Conservation (phyloP, 2,329 filamentous ascomycete species). For the Taxawa tesnikishii region DNA sequence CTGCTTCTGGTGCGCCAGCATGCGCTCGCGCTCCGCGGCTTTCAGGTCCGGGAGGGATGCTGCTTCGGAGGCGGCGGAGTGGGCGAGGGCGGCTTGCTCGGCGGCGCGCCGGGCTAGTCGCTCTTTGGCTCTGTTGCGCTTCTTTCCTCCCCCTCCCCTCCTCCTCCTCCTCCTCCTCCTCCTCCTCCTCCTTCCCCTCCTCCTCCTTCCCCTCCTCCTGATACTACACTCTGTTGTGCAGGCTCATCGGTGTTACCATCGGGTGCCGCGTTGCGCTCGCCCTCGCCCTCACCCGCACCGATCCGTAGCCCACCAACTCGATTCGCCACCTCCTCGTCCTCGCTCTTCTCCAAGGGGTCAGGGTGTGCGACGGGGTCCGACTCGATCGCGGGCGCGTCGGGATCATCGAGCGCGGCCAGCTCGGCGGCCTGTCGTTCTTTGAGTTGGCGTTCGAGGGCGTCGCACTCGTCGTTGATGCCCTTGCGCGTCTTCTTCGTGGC, state of each 20-base stretch:
- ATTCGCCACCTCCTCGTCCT: neutral
- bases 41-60: slow-evolving; percentile 61
- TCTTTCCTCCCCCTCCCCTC: slow-evolving; percentile 36
- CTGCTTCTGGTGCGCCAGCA: slow-evolving; percentile 54
- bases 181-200: neutral
- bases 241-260: no score
- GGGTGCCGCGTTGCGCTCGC: no score
- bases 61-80: slow-evolving; percentile 63
- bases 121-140: slow-evolving; percentile 84
- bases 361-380: neutral
- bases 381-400: neutral
- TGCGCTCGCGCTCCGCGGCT: slow-evolving; percentile 54
- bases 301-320: slow-evolving; percentile 1
- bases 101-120: slow-evolving; percentile 80
- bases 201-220: neutral
- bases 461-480: slow-evolving; percentile 50
- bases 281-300: slow-evolving; percentile 4
- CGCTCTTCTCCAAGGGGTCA: slow-evolving; percentile 1
- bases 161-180: slow-evolving; percentile 1
- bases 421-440: slow-evolving; percentile 42
- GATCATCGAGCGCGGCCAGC: slow-evolving; percentile 31
- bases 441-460: slow-evolving; percentile 42
- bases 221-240: no score
- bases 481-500: slow-evolving; percentile 70
- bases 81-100: slow-evolving; percentile 60